Conservation (phyloP, 2,329 filamentous ascomycete genomes). For the Xylariaceae sp. region DNA sequence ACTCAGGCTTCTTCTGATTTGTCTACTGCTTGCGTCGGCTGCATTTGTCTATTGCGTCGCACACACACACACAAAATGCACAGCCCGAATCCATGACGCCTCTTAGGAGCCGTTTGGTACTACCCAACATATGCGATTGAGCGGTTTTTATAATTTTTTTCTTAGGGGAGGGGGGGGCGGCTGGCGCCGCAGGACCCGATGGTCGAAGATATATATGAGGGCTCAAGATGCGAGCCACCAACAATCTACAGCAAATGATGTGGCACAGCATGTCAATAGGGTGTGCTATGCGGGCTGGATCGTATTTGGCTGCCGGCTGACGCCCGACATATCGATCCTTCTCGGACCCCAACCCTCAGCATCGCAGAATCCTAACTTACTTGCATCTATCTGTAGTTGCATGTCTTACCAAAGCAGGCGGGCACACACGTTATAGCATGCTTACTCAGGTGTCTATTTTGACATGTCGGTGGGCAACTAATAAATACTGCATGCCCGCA, state of each 20-base stretch:
- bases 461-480: background rate
- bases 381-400: background rate
- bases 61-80: conserved; percentile 17
- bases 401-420: background rate
- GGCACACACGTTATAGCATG: background rate
- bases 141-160: conserved; percentile 15
- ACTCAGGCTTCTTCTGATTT: conserved; percentile 5
- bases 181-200: conserved; percentile 17
- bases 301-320: conserved; percentile 13
- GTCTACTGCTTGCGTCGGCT: conserved; percentile 1
- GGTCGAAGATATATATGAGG: conserved; percentile 20
- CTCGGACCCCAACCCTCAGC: conserved; percentile 11
- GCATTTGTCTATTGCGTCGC: conserved; percentile 19
- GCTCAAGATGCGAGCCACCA: conserved; percentile 20
- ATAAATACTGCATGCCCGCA: background rate
- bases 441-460: background rate
- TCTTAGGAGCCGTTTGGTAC: conserved; percentile 16
- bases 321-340: conserved; percentile 4
- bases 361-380: conserved; percentile 4
- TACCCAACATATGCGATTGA: conserved; percentile 20
- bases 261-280: conserved; percentile 14
- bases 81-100: conserved; percentile 13
- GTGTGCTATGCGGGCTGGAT: conserved; percentile 10
- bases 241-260: conserved; percentile 12
- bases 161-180: too few species aligned